Evolutionary conservation across 306 rosid species (phyloP), one percentile per base, ranked within the genome.

Genomic region (Malus sylvestris): DNA sequence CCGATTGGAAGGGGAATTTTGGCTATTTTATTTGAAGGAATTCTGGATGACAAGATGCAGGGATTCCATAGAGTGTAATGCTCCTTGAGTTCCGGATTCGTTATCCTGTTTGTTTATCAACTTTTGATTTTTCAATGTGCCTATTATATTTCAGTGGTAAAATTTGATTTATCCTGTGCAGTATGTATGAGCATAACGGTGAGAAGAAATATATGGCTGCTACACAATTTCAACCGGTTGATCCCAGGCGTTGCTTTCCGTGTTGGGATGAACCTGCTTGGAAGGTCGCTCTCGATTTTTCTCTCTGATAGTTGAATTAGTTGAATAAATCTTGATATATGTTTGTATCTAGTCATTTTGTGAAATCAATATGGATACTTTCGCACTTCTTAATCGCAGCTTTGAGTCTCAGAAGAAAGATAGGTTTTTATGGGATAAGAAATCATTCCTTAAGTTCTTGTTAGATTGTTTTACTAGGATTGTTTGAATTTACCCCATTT

Each of bases 241-340:
- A 94, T 92, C 97, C 98, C 55, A 89, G 97, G 81, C 81, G 91
- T 73, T 94, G 98, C 85, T 94, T 94, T 84, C 98, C 98, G n/a
- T 94, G 98, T 81, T 94, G 98, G 98, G 98, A 94, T 79, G 98
- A 94, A 78, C 98, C 98, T 71, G 96, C 96, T 63, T 90, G 84
- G 86, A 94, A 94, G 98, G 98, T 94, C 30, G 78, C 23, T 44
- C 33, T 60, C 65, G 74, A 15, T 64, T 13, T 1, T 15, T 46
- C 70, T 68, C 69, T 46, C 62, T 77, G 57, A 6, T 4, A 45
- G 22, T 69, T 69, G 73, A 29, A 3, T 45, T 45, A 44, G 59
- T 23, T 12, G 64, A 35, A 52, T 72, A 66, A 10, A 46, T 46
- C 18, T 46, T 46, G 52, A 14, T 46, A 13, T 46, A 14, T 32